A percentile compares a stretch with the other conserved stretches of the same genome.
phyloP scores from a whole-genome alignment of 148 eudicot species.

The Chenopodium formosanum region DNA sequence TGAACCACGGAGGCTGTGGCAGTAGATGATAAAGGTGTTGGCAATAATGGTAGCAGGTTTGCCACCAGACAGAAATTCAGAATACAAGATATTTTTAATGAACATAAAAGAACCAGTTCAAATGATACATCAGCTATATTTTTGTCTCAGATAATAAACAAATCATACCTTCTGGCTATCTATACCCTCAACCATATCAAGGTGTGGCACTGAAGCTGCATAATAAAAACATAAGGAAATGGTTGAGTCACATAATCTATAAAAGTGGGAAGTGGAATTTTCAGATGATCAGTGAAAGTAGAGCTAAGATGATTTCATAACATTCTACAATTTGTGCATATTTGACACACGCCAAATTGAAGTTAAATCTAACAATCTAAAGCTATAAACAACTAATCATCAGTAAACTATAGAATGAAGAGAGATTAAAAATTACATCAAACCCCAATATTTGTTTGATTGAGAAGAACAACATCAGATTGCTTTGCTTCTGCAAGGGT shows the following conservation, averaged over 20 bases:
- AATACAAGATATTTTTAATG: background rate
- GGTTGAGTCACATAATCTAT: background rate
- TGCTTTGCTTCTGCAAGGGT: too few relatives aligned
- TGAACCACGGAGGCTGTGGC: too few relatives aligned
- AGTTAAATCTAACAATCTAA: too few relatives aligned
- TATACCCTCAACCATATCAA: slow-evolving; percentile 83
- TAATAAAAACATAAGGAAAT: background rate
- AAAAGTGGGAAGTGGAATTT: background rate
- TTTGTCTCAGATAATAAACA: background rate
- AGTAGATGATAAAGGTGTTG: too few relatives aligned
- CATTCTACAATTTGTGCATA: background rate
- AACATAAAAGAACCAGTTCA: background rate
- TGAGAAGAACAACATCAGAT: too few relatives aligned
- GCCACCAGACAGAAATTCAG: background rate
- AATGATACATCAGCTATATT: slow-evolving; percentile 7
- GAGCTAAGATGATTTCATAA: background rate
- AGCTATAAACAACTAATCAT: too few relatives aligned
- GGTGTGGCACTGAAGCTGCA: slow-evolving; percentile 93
- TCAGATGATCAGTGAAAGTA: background rate
- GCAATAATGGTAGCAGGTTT: too few relatives aligned
- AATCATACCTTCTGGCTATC: slow-evolving; percentile 74
- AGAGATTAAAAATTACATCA: too few relatives aligned
- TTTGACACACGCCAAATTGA: background rate
- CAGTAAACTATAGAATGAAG: too few relatives aligned
- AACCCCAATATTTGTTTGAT: too few relatives aligned